These are phyloP conservation scores for Sarocladium kiliense DNA, from an alignment of 2,329 filamentous ascomycete genomes.

Conservation along the genomic window DNA sequence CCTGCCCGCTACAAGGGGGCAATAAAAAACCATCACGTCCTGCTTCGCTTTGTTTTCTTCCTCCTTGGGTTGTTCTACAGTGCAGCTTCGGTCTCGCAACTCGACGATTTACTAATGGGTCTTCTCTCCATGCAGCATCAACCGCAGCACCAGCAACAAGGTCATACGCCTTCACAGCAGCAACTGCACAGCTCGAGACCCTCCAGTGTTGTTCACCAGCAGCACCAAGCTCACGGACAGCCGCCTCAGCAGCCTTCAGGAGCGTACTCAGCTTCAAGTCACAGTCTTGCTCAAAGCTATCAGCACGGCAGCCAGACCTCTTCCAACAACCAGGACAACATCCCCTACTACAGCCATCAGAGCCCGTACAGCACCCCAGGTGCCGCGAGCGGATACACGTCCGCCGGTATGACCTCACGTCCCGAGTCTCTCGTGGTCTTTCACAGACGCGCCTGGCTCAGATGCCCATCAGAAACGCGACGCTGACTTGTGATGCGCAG, in stretches of 20 bases:
- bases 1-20: slow-evolving; percentile 40
- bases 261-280: slow-evolving; percentile 60
- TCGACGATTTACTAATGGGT: slow-evolving; percentile 49
- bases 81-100: slow-evolving; percentile 13
- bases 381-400: slow-evolving; percentile 77
- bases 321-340: slow-evolving; percentile 56
- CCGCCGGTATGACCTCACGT: slow-evolving; percentile 61
- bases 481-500: slow-evolving; percentile 27
- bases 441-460: slow-evolving; percentile 11
- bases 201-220: slow-evolving; percentile 68
- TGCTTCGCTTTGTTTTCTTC: slow-evolving; percentile 34
- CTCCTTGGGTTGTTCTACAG: slow-evolving; percentile 16
- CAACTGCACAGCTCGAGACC: slow-evolving; percentile 64
- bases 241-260: slow-evolving; percentile 54
- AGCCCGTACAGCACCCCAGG: slow-evolving; percentile 80
- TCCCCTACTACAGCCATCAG: slow-evolving; percentile 72
- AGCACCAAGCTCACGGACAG: slow-evolving; percentile 63
- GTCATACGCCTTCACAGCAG: slow-evolving; percentile 60
- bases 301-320: slow-evolving; percentile 59
- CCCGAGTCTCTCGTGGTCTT: not conserved
- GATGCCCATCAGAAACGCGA: not conserved
- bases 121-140: slow-evolving; percentile 68
- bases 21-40: slow-evolving; percentile 48
- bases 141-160: slow-evolving; percentile 67
- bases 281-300: slow-evolving; percentile 63